Evolutionary conservation across 1,284 basidiomycete genomes (phyloP), one percentile per base, ranked within the genome.

Genomic region (Vanrija sp.): DNA sequence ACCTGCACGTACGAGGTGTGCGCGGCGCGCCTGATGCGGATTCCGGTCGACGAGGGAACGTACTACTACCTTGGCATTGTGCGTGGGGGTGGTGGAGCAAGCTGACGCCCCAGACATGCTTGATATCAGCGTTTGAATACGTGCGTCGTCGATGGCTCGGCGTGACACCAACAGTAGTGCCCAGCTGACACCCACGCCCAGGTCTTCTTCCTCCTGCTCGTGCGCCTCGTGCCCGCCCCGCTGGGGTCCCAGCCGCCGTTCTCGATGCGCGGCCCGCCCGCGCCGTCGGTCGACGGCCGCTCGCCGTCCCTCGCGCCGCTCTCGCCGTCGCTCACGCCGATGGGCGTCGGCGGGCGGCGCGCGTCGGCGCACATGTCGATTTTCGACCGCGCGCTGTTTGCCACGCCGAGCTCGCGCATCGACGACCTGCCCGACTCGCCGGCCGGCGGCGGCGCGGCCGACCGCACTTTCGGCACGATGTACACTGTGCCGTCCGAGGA

Each of bases 171-270:
- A 29, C 45, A 18, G 7, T 6, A 18, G 7, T 6, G 6, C 23
- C 9, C 28, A 6, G 21, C 38, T 29, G 5, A 19, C 26, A n/a
- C 47, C 43, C 16, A 51, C 42, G 4, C 6, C 18, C 53, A 59
- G 57, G 38, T 59, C 53, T 49, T 55, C 53, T 55, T 46, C 50
- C 53, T 59, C 46, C 46, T 59, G 43, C 57, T 59, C 39, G 47
- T 59, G 28, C 57, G 57, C 46, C 52, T 59, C 23, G 49, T 50
- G 7, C 57, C 57, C 2, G 6, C 45, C 3, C 46, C 42, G 7
- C 9, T 12, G 34, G 34, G 9, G 9, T 14, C 9, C 9, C 14
- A 12, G 12, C 34, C 9, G 34, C 45, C 18, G 3, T 59, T 55
- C 40, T 5, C 40, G 8, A 28, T 54, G 5, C 57, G 57, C 53